Evolutionary conservation across 305 asterid genomes (phyloP).

Genomic region (Solanum hybrid): DNA sequence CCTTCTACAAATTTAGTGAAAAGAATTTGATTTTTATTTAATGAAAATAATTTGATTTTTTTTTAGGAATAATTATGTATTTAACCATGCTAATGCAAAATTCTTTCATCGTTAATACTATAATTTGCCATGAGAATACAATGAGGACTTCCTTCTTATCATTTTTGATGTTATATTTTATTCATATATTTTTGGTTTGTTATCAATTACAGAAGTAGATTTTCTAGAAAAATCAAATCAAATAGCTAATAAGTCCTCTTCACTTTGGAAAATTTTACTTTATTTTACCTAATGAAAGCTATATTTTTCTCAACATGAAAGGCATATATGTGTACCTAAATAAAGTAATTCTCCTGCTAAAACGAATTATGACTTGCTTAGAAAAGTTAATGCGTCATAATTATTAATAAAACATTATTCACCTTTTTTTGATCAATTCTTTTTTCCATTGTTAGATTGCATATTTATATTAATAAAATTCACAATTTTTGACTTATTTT

Average conservation of each 20-base stretch:
- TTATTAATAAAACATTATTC: not conserved
- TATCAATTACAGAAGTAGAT: not conserved
- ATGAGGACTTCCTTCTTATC: not conserved
- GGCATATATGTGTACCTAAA: not conserved
- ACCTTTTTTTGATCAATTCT: not conserved
- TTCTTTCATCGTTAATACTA: not conserved
- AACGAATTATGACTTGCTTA: not conserved
- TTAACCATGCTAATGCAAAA: too few relatives aligned
- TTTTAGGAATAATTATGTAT: not conserved
- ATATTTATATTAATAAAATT: not conserved
- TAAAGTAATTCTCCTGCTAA: not conserved
- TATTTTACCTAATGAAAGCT: slow-evolving; percentile 5
- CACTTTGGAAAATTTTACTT: not conserved
- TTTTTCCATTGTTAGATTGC: not conserved
- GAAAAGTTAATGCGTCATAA: not conserved
- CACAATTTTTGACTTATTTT: not conserved
- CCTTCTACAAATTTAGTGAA: not conserved
- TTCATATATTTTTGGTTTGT: not conserved
- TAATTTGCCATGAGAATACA: not conserved
- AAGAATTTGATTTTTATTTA: too few relatives aligned
- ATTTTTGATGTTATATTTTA: not conserved
- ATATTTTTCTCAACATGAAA: not conserved
- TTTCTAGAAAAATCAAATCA: not conserved
- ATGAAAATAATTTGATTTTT: too few relatives aligned
- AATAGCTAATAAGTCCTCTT: slow-evolving; percentile 1